phyloP scores from a whole-genome alignment of 192 early-diverging fungal genomes.

The Cetraspora pellucida region DNA sequence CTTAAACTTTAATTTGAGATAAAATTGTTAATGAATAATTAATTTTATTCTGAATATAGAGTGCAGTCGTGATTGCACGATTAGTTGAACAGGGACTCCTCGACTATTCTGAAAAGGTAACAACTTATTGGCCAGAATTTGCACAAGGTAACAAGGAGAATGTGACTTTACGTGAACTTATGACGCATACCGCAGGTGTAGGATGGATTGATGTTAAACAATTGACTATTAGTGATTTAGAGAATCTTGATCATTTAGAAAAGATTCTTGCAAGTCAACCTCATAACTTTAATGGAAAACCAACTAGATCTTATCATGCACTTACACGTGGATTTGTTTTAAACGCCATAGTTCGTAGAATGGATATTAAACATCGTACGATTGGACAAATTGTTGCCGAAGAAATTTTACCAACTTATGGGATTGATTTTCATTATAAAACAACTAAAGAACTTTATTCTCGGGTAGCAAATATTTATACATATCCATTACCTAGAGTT shows the following conservation, averaged over 20 bases:
- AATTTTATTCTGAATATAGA: conserved; percentile 9
- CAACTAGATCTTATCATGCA: conserved; percentile 60
- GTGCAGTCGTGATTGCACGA: conserved; percentile 56
- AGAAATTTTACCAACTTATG: conserved; percentile 56
- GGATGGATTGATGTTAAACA: conserved; percentile 53
- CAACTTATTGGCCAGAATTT: conserved; percentile 76
- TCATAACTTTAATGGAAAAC: conserved; percentile 65
- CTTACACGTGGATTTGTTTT: conserved; percentile 70
- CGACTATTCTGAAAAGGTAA: conserved; percentile 52
- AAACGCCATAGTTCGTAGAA: conserved; percentile 71
- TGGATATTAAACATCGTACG: conserved; percentile 56
- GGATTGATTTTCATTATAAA: conserved; percentile 59
- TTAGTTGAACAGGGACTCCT: conserved; percentile 60
- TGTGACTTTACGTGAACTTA: conserved; percentile 61
- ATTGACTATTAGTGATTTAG: conserved; percentile 48
- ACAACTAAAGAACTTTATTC: conserved; percentile 27
- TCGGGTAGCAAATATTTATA: conserved; percentile 50
- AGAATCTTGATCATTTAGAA: conserved; percentile 56
- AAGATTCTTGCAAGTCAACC: conserved; percentile 56
- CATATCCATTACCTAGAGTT: conserved; percentile 46
- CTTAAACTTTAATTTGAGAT: too few species aligned
- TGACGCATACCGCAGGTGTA: conserved; percentile 68
- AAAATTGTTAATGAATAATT: background rate
- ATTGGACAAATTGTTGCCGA: conserved; percentile 62
- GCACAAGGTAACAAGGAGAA: conserved; percentile 68